Base-by-base conservation (phyloP, 1,284 basidiomycete species). In the Tausonia pullulans region DNA sequence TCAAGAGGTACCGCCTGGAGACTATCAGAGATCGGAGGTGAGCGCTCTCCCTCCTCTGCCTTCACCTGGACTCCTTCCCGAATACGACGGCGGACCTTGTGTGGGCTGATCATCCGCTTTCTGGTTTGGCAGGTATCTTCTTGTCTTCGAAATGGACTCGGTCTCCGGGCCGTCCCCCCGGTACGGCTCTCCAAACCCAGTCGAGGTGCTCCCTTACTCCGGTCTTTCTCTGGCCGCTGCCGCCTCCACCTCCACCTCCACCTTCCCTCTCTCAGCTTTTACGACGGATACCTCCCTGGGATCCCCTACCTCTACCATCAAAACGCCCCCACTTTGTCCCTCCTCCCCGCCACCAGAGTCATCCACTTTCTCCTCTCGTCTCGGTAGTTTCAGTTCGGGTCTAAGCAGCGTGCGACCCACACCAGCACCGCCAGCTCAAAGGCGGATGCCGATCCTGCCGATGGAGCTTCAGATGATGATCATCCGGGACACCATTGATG, bases 391-490 rank as follows among this genome's bases (percentile, higher is more conserved):
- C n/a, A n/a, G n/a, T n/a, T 55, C 43, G 45, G 41, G 41, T 52
- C 7, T 44, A 40, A 7, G 7, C 14, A 41, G 4, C 27, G 5
- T 14, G n/a, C 41, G 60, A 40, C 49, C 27, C 55, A 55, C 11
- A 50, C 4, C 59, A 45, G 14, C 51, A 3, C 14, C 51, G 13
- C 39, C 60, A n/a, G 6, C 27, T 0, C 4, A 27, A 8, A 14
- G n/a, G n/a, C 52, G 49, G n/a, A 50, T 53, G 46, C 63, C 63
- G 13, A 50, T 44, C 14, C 58, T 64, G n/a, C 63, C 63, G 3
- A 58, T 64, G 16, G 63, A 64, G 41, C 58, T 64, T 1, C 63
- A 64, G 48, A 51, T 58, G 40, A 64, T 64, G 51, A 55, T 64
- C 51, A 55, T 64, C 58, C 43, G 43, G 41, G 58, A 64, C n/a